These are phyloP conservation scores for Phytophthora chlamydospora DNA, from an alignment of 352 stramenopile species.

Conservation along the genomic window DNA sequence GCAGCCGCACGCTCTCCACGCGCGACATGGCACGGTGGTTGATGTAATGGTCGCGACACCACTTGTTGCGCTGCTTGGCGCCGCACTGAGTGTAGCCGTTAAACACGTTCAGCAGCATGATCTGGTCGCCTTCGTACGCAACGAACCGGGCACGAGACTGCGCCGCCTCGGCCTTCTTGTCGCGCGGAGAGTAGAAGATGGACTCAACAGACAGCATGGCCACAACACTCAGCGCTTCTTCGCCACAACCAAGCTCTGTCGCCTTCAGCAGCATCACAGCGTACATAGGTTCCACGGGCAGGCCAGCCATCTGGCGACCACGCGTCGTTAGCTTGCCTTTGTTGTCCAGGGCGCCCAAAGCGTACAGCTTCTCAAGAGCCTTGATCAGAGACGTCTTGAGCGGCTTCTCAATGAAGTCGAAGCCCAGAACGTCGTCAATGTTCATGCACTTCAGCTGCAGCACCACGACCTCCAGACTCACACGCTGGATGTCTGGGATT, in stretches of 20 bases:
- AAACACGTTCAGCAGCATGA: slow-evolving; percentile 86
- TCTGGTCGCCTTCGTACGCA: slow-evolving; percentile 85
- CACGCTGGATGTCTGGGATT: slow-evolving; percentile 85
- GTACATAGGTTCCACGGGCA: slow-evolving; percentile 91
- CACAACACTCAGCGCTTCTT: slow-evolving; percentile 87
- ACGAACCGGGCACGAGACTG: slow-evolving; percentile 81
- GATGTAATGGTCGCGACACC: slow-evolving; percentile 88
- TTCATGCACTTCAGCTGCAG: slow-evolving; percentile 88
- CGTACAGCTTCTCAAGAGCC: slow-evolving; percentile 85
- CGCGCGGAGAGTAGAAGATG: slow-evolving; percentile 87
- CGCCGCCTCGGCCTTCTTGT: slow-evolving; percentile 85
- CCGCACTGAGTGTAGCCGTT: slow-evolving; percentile 77
- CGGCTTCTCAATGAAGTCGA: slow-evolving; percentile 91
- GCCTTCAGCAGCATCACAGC: slow-evolving; percentile 89
- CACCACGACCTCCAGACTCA: slow-evolving; percentile 86
- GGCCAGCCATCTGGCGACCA: slow-evolving; percentile 84
- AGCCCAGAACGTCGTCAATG: slow-evolving; percentile 84
- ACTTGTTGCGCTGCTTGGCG: slow-evolving; percentile 85
- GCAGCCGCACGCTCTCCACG: slow-evolving; percentile 81
- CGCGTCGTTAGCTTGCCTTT: slow-evolving; percentile 69
- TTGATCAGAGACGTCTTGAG: slow-evolving; percentile 77
- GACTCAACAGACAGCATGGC: slow-evolving; percentile 91
- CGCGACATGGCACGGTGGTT: slow-evolving; percentile 84
- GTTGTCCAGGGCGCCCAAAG: slow-evolving; percentile 68
- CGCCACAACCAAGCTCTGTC: slow-evolving; percentile 74